Percentiles rank a stretch among this genome's conserved stretches.
Conservation (phyloP, 306 rosid species). For the Luffa acutangula region DNA sequence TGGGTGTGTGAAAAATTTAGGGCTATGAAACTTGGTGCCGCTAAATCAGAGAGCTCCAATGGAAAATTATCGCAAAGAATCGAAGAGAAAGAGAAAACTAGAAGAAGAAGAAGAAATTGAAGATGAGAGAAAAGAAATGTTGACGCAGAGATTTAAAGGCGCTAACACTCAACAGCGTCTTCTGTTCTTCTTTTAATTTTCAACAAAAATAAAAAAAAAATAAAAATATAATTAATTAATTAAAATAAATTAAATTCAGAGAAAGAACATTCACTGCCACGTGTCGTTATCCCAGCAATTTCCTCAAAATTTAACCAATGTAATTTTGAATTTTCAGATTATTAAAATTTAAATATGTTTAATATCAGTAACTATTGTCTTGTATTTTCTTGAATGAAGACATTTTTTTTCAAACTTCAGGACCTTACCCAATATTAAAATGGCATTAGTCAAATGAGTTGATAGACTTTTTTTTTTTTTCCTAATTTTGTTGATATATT, state of each 20-base stretch:
- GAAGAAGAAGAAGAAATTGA: not conserved
- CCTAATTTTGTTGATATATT: not conserved
- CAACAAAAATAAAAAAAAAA: not conserved
- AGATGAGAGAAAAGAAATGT: not conserved
- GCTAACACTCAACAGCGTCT: not conserved
- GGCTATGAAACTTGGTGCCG: not conserved
- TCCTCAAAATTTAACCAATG: not conserved
- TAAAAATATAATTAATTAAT: not conserved
- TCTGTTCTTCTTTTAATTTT: not conserved
- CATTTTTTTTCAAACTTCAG: not conserved
- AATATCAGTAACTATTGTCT: not conserved
- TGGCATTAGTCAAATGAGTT: not conserved
- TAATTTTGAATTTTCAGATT: not conserved
- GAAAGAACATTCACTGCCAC: not conserved
- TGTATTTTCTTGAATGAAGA: not conserved
- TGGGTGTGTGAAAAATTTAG: not conserved
- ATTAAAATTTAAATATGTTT: not conserved
- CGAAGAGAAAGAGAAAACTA: not conserved
- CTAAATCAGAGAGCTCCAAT: not conserved
- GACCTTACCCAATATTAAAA: not conserved
- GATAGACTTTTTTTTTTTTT: not conserved
- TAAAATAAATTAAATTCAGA: not conserved
- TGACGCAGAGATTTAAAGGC: not conserved
- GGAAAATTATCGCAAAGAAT: not conserved
- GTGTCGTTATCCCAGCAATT: not conserved